These are phyloP conservation scores for Lasiodiplodia sp. DNA, from an alignment of 2,329 filamentous ascomycete genomes.

Conservation along the genomic window DNA sequence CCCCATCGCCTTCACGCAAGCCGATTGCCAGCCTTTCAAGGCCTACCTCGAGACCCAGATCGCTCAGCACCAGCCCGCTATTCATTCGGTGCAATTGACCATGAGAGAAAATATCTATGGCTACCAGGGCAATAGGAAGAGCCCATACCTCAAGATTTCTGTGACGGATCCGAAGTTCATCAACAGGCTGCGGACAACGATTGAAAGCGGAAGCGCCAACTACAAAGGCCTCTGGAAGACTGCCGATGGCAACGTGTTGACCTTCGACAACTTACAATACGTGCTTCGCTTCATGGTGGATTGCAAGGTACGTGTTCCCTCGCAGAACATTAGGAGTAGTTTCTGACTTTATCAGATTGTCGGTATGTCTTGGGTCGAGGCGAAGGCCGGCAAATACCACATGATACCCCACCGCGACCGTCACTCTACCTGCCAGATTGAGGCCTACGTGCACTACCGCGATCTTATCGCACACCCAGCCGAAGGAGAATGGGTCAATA, in stretches of 20 bases:
- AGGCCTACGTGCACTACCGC: constrained; percentile 82
- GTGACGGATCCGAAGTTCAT: constrained; percentile 90
- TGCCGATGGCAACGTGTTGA: constrained; percentile 75
- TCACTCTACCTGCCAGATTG: constrained; percentile 96
- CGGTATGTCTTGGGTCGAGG: constrained; percentile 98
- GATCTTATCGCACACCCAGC: constrained; percentile 87
- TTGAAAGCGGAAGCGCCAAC: constrained; percentile 80
- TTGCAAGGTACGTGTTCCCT: constrained; percentile 68
- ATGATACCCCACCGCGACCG: constrained; percentile 70
- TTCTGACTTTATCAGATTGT: constrained; percentile 65
- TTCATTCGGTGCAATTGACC: constrained; percentile 81
- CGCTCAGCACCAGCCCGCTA: constrained; percentile 74
- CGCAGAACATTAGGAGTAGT: too few species aligned
- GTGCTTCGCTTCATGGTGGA: constrained; percentile 98
- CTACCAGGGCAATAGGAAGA: constrained; percentile 92
- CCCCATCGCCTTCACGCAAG: constrained; percentile 78
- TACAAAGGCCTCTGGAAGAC: constrained; percentile 88
- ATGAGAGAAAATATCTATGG: constrained; percentile 92
- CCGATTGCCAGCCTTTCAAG: constrained; percentile 81
- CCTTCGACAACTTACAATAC: constrained; percentile 96
- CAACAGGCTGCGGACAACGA: constrained; percentile 73
- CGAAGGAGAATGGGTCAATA: constrained; percentile 96
- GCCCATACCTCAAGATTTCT: constrained; percentile 90
- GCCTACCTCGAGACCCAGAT: constrained; percentile 80
- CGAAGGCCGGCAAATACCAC: constrained; percentile 74